Evolutionary conservation across 306 rosid genomes (phyloP), one percentile per base, ranked within the genome.

Genomic region (Arachis stenosperma): DNA sequence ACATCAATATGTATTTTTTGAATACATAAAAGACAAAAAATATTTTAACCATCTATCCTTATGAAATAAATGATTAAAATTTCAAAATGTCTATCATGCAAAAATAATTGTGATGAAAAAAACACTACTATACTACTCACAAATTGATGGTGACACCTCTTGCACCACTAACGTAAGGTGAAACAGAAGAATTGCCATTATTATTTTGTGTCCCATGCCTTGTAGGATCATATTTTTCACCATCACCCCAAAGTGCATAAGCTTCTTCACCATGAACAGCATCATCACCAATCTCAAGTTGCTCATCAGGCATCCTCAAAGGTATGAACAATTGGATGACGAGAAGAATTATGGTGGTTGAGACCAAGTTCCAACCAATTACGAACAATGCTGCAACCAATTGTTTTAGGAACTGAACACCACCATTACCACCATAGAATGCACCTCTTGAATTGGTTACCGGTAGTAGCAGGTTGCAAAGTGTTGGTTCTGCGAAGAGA

Each of bases 241-340:
- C 99, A 12, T 94, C 99, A 12, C 97, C 99, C 99, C 99, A 94
- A 30, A 94, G 96, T 2, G 97, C 99, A 43, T 91, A 94, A 48
- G 99, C 99, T 73, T 91, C 97, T 76, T 94, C 99, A 0, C 99
- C 99, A 40, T 94, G 99, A 61, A 85, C 97, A 0, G 99, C 99
- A 0, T 94, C 99, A 6, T 94, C 99, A 4, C 99, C 99, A 41
- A 89, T 91, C 27, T 84, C 77, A 0, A 94, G 85, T 27, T 88
- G 91, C 50, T 91, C 96, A 0, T 94, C 97, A 0, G 99, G 83
- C 99, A 94, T 94, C 65, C 99, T 81, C 76, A 94, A 67, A 0
- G 97, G 97, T 29, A 94, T 88, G 71, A 94, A 84, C 9, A 88
- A 5, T 41, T 83, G 84, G 55, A 94, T 91, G 36, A 36, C 36